A percentile compares a stretch with the other conserved stretches of the same genome.
Evolutionary conservation across 345 rosid genomes (phyloP).

Genomic region (Carallia brachiata): DNA sequence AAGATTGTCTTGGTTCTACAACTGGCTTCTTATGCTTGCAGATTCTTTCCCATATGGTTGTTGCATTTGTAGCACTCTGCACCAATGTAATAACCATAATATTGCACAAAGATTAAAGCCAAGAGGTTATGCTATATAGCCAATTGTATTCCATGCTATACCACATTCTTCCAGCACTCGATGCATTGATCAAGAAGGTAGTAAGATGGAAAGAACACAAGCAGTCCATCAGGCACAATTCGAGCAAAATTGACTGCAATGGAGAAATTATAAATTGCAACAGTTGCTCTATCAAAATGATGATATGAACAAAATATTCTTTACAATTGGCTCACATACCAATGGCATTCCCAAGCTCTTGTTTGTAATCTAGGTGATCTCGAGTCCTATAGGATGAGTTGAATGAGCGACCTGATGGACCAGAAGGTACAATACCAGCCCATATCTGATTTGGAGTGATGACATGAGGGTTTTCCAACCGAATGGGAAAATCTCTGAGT

Average conservation of each 20-base stretch:
- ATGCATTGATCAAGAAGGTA: conserved; percentile 85
- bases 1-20: conserved; percentile 88
- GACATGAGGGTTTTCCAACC: conserved; percentile 96
- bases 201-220: conserved; percentile 93
- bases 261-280: conserved; percentile 15
- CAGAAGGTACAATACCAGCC: conserved; percentile 89
- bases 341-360: conserved; percentile 94
- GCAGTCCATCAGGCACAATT: conserved; percentile 92
- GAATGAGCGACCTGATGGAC: conserved; percentile 75
- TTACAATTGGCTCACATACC: conserved; percentile 47
- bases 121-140: conserved; percentile 18
- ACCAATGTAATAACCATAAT: conserved; percentile 19
- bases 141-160: conserved; percentile 34
- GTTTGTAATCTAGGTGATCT: conserved; percentile 81
- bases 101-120: conserved; percentile 11
- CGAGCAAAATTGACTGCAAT: conserved; percentile 83
- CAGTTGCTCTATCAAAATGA: not conserved
- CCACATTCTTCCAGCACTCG: conserved; percentile 79
- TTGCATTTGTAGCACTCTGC: conserved; percentile 55
- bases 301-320: not conserved
- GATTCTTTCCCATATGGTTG: conserved; percentile 93
- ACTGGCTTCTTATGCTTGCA: conserved; percentile 90
- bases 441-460: conserved; percentile 85
- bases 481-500: conserved; percentile 82
- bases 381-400: conserved; percentile 84